These are phyloP conservation scores for Globisporangium megalacanthum DNA, from an alignment of 352 stramenopile species.

Conservation along the genomic window DNA sequence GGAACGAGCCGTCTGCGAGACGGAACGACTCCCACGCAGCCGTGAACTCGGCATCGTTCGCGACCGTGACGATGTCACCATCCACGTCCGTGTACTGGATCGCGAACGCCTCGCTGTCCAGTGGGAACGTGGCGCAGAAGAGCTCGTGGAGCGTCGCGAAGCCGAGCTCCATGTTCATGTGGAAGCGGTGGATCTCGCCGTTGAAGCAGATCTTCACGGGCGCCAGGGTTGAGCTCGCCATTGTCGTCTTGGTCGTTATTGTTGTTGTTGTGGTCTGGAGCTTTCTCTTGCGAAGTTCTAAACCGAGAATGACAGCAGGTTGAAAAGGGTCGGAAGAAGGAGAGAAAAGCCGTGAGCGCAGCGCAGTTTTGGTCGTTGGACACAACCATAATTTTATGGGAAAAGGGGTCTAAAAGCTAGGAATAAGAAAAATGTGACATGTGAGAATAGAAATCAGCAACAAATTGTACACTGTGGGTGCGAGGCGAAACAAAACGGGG, in stretches of 20 bases:
- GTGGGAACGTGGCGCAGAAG: slow-evolving; percentile 56
- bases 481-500: no score
- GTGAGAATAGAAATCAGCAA: no score
- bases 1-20: slow-evolving; percentile 22
- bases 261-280: neutral
- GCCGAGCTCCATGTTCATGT: slow-evolving; percentile 54
- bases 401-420: no score
- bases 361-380: no score
- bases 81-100: slow-evolving; percentile 83
- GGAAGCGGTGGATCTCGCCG: slow-evolving; percentile 79
- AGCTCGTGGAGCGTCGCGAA: slow-evolving; percentile 43
- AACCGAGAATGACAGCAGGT: neutral
- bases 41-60: slow-evolving; percentile 58
- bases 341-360: neutral
- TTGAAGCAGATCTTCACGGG: slow-evolving; percentile 80
- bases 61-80: slow-evolving; percentile 66
- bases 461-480: no score
- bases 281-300: neutral
- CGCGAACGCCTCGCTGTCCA: slow-evolving; percentile 42
- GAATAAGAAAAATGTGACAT: no score
- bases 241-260: slow-evolving; percentile 12
- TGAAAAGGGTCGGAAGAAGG: neutral
- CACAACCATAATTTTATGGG: no score
- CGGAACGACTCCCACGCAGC: slow-evolving; percentile 59
- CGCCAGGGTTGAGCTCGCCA: slow-evolving; percentile 30